These are phyloP conservation scores for Asterella californica DNA, from an alignment of 225 moss, liverwort and hornwort species.

Conservation along the genomic window DNA sequence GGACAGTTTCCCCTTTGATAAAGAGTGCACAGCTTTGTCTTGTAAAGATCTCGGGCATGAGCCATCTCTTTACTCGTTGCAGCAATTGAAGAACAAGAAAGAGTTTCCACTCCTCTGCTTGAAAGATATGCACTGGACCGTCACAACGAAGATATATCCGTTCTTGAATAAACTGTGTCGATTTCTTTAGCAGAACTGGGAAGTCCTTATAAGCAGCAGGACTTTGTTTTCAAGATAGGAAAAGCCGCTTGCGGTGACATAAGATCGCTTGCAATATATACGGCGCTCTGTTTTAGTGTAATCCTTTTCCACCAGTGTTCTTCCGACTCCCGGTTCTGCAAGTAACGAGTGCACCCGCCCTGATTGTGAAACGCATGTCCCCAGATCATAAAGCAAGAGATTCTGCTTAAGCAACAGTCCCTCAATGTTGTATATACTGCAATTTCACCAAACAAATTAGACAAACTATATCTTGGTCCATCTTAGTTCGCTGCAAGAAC, in stretches of 20 bases:
- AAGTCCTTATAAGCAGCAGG: neutral
- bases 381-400: neutral
- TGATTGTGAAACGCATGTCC: neutral
- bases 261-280: neutral
- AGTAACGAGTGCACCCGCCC: constrained; percentile 1
- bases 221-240: neutral
- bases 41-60: constrained; percentile 85
- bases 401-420: neutral
- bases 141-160: neutral
- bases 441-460: neutral
- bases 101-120: neutral
- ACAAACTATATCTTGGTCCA: too few relatives aligned
- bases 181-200: neutral
- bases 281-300: neutral
- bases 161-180: neutral
- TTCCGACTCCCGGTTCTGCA: constrained; percentile 5
- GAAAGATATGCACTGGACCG: neutral
- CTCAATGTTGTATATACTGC: neutral
- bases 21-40: constrained; percentile 98
- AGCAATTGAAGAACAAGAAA: neutral
- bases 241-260: neutral
- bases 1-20: constrained; percentile 95
- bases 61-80: constrained; percentile 37
- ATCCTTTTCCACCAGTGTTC: neutral
- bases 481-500: too few relatives aligned